Evolutionary conservation across 352 stramenopile genomes (phyloP).

Genomic region (Pythium pectinolyticum): DNA sequence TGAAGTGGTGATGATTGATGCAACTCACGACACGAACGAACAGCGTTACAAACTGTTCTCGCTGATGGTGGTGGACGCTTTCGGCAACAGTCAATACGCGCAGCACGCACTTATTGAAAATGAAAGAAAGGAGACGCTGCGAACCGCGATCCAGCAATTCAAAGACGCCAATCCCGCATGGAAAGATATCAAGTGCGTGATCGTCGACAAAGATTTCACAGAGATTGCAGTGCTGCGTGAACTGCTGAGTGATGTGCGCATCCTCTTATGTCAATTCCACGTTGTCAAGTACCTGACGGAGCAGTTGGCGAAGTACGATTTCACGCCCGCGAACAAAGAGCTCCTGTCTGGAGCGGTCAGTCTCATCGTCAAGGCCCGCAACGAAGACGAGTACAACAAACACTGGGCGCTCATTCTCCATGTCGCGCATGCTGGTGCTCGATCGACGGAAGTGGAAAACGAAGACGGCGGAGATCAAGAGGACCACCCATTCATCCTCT

Average conservation of each 20-base stretch:
- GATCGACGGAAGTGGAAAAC: background rate
- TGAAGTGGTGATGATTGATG: conserved; percentile 26
- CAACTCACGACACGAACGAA: conserved; percentile 23
- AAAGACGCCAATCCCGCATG: conserved; percentile 26
- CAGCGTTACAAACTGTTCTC: conserved; percentile 33
- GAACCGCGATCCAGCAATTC: conserved; percentile 24
- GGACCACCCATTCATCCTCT: conserved; percentile 16
- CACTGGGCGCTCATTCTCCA: background rate
- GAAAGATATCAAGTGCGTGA: conserved; percentile 20
- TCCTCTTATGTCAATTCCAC: conserved; percentile 34
- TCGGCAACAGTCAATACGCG: conserved; percentile 22
- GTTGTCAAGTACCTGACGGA: conserved; percentile 25
- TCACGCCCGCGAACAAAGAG: conserved; percentile 25
- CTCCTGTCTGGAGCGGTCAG: conserved; percentile 10
- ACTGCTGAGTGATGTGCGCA: conserved; percentile 1
- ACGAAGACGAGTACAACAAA: conserved; percentile 20
- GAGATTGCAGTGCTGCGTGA: conserved; percentile 22
- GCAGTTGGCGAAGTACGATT: conserved; percentile 20
- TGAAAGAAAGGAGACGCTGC: conserved; percentile 13
- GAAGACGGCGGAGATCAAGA: background rate
- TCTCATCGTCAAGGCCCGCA: conserved; percentile 26
- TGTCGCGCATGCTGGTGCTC: background rate
- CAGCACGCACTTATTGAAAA: conserved; percentile 29
- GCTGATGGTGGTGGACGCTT: conserved; percentile 22
- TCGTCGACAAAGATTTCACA: conserved; percentile 39